Conservation (phyloP, 495 filamentous ascomycete genomes). For the Lasiosphaeriaceae sp. region DNA sequence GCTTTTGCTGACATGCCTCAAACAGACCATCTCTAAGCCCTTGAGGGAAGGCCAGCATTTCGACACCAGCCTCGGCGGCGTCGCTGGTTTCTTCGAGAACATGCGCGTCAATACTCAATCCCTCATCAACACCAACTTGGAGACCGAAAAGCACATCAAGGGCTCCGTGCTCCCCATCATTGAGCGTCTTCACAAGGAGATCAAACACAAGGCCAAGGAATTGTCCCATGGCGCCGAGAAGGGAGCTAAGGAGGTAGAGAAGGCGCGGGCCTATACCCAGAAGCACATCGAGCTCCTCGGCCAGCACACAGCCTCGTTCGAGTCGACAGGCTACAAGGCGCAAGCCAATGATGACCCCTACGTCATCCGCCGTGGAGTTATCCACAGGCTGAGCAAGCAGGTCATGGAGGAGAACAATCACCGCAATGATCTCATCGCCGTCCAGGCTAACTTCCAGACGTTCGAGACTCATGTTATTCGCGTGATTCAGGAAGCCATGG, state of each 20-base stretch:
- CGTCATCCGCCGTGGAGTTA: slow-evolving; percentile 73
- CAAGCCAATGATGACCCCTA: slow-evolving; percentile 79
- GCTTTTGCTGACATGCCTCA: not conserved
- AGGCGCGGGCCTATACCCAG: slow-evolving; percentile 79
- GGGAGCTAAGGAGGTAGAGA: slow-evolving; percentile 83
- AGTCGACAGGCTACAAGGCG: slow-evolving; percentile 63
- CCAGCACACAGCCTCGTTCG: slow-evolving; percentile 72
- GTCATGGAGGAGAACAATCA: slow-evolving; percentile 93
- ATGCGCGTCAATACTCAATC: slow-evolving; percentile 88
- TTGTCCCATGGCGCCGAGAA: slow-evolving; percentile 79
- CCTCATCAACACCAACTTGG: slow-evolving; percentile 78
- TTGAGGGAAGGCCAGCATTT: slow-evolving; percentile 88
- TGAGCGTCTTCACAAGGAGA: slow-evolving; percentile 87
- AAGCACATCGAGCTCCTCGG: slow-evolving; percentile 94
- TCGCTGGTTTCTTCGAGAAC: slow-evolving; percentile 88
- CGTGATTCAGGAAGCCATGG: slow-evolving; percentile 76
- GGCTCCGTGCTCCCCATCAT: slow-evolving; percentile 79
- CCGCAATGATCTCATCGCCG: slow-evolving; percentile 78
- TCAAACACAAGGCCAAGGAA: slow-evolving; percentile 92
- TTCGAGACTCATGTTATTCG: slow-evolving; percentile 86
- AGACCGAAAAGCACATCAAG: slow-evolving; percentile 85
- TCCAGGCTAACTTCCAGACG: slow-evolving; percentile 81
- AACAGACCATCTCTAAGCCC: slow-evolving; percentile 76
- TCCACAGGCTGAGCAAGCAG: slow-evolving; percentile 83
- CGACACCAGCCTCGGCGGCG: slow-evolving; percentile 75